Evolutionary conservation across 805 yeast genomes (phyloP), one percentile per base, ranked within the genome.

Genomic region (Starmerella stellata): DNA sequence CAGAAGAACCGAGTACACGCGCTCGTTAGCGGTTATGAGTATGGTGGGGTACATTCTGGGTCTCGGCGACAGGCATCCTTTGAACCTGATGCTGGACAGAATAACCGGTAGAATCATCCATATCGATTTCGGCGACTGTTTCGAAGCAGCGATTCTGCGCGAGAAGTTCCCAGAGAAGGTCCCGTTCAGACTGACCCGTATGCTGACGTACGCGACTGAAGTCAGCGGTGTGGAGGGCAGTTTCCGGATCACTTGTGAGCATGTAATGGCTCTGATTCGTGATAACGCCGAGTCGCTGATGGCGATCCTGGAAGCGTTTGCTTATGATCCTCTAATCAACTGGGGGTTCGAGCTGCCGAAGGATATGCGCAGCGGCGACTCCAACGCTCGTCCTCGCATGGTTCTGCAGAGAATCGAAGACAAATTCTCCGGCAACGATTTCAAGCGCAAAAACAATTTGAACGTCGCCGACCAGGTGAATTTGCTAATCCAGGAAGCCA

Each of bases 91-190:
- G 95, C 70, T 90, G 60, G 93, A 87, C 57, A 65, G 95, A 45
- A 71, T 77, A 36, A 82, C 96, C 0, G 99, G 99, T 44, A 83
- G 87, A 53, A 95, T 90, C 37, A 71, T 90, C 29, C 99, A 90
- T 55, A 87, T 90, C 59, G 99, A 90, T 66, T 90, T 87, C 60
- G 99, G 98, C 48, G 99, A 90, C 56, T 90, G 99, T 69, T 90
- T 90, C 53, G 99, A 90, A 56, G 95, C 96, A 2, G 98, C 99
- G 0, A 83, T 87, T 36, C 61, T 90, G 44, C 72, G 99, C 48
- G 98, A 92, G 50, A 90, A 90, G 55, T 92, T 79, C 57, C 99
- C 99, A 0, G 99, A 90, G 53, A 87, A 85, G 57, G 98, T 90
- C 19, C 99, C 99, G 5, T 90, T 90, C 64, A 69, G 99, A 57